These are phyloP conservation scores for Ampelomyces quisqualis DNA, from an alignment of 2,329 filamentous ascomycete species.

Conservation along the genomic window DNA sequence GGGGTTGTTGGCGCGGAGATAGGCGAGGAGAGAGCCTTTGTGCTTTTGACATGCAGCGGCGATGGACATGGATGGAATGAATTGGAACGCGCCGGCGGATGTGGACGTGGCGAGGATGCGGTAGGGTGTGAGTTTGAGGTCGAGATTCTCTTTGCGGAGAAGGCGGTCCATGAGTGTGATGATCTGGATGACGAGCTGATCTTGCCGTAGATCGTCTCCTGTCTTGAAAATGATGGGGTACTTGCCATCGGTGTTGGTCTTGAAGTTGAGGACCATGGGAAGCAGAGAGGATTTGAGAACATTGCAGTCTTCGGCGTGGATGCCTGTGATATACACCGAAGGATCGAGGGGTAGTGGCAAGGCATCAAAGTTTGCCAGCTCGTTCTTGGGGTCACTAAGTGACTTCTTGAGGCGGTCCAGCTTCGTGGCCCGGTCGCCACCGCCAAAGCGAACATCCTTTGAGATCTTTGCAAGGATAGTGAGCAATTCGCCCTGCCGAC, in stretches of 20 bases:
- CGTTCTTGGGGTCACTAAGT: constrained; percentile 85
- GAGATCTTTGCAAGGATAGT: constrained; percentile 85
- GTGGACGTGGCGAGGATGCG: constrained; percentile 93
- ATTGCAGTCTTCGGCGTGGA: constrained; percentile 80
- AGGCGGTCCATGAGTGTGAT: constrained; percentile 98
- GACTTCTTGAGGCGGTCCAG: constrained; percentile 81
- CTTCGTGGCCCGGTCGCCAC: constrained; percentile 76
- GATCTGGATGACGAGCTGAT: constrained; percentile 95
- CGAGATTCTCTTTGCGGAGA: constrained; percentile 91
- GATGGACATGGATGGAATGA: constrained; percentile 82
- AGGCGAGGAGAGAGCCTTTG: constrained; percentile 74
- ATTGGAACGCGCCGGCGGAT: constrained; percentile 87
- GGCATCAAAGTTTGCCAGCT: constrained; percentile 78
- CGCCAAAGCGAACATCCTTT: constrained; percentile 79
- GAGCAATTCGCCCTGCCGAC: constrained; percentile 86
- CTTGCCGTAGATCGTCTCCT: constrained; percentile 92
- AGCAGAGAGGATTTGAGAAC: constrained; percentile 96
- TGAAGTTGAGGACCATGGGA: constrained; percentile 88
- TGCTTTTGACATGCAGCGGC: constrained; percentile 83
- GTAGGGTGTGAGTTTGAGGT: constrained; percentile 92
- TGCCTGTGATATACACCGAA: constrained; percentile 72
- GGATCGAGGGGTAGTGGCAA: constrained; percentile 88
- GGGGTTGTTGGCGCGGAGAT: constrained; percentile 85
- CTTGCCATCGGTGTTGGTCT: constrained; percentile 70
- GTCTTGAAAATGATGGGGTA: constrained; percentile 98